These are phyloP conservation scores for Tardiomyces depauwii DNA, from an alignment of 1,139 yeast species.

Conservation along the genomic window DNA sequence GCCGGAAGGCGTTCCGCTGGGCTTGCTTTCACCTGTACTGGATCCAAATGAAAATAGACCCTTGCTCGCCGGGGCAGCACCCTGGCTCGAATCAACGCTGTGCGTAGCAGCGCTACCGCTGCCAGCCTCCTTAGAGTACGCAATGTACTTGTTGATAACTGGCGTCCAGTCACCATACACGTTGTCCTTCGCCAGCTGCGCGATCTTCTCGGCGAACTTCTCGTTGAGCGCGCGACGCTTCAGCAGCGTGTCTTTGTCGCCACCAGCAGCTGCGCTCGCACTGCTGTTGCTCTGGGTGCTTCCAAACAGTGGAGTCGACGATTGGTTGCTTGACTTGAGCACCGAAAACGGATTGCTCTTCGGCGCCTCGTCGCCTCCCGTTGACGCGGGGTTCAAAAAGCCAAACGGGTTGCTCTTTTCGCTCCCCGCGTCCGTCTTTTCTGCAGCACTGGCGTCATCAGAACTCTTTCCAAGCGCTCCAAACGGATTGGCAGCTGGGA, in stretches of 20 bases:
- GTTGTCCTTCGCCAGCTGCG: constrained; percentile 32
- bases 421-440: neutral
- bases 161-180: constrained; percentile 49
- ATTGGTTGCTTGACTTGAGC: neutral
- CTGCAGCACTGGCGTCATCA: neutral
- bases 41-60: constrained; percentile 4
- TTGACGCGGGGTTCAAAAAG: neutral
- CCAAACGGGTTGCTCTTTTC: neutral
- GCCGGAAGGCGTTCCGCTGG: constrained; percentile 3
- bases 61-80: neutral
- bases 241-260: constrained; percentile 7
- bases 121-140: constrained; percentile 26
- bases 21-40: constrained; percentile 4
- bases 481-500: constrained; percentile 7
- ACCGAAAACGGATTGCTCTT: neutral
- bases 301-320: neutral
- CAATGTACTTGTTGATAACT: constrained; percentile 48
- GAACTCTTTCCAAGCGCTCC: constrained; percentile 7
- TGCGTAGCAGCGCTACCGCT: neutral
- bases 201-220: constrained; percentile 44
- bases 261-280: neutral
- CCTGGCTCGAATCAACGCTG: neutral
- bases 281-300: neutral
- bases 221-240: constrained; percentile 48
- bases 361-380: neutral